Base-by-base conservation (phyloP, 345 rosid species). In the Rhodamnia rubescens region DNA sequence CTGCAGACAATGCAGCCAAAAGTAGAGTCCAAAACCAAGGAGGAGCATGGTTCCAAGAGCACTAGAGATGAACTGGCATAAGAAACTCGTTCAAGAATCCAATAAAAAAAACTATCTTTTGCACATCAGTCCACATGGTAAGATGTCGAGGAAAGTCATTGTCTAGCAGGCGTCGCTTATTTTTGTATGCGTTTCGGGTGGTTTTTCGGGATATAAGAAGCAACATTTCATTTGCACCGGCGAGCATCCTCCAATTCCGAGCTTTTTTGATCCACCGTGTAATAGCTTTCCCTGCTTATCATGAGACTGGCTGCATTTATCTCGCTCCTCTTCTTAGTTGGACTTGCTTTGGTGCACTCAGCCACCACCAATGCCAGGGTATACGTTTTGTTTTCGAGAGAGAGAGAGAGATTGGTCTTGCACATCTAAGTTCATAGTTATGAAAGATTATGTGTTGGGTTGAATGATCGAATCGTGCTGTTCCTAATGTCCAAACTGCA, bases 321-420 rank as follows among this genome's bases (percentile, higher is more conserved):
- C 40, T 26, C 74, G 32, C 81, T 91, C 69, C 83, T 89, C 82
- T 85, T 85, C 81, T 55, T 89, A 78, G 26, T 84, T 49, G 27
- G 86, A 59, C 53, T 87, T 78, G 86, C 86, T 83, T 59, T 87
- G 53, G 83, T 82, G 5, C 83, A 83, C 85, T 93, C 89, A 84
- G 83, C 51, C 82, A 74, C 86, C 32, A n/a, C 82, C 81, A 85
- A 86, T 58, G 90, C 87, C 53, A 89, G 87, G 90, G 91, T 85
- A 54, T 14, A 5, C 78, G 8, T 21, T 69, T 69, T 26, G 13
- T 69, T 69, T 69, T 15, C 4, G 21, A 59, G 74, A 27, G 61
- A 59, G 74, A 59, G 40, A 59, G 74, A 59, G 74, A 13, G 36
- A 61, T 32, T 9, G 47, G 6, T 69, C 80, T 9, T 69, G 47